A percentile compares a stretch with the other conserved stretches of the same genome.
These are phyloP conservation scores for Stenogyne calaminthoides DNA, from an alignment of 305 asterid genomes.

Conservation along the genomic window DNA sequence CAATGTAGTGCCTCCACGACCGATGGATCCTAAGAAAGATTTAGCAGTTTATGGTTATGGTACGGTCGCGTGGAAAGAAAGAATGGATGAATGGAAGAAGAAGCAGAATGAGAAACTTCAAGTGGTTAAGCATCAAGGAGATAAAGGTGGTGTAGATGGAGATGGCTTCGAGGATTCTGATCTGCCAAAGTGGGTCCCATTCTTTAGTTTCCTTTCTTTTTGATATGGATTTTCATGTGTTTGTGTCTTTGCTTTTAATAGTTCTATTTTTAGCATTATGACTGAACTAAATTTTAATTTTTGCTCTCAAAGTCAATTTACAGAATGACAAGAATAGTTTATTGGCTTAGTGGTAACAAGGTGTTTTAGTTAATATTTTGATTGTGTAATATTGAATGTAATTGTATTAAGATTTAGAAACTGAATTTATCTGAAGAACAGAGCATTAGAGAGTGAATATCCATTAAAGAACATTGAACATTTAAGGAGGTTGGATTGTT, in stretches of 20 bases:
- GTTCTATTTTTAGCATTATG: background rate
- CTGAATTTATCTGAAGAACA: too few relatives aligned
- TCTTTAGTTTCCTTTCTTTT: background rate
- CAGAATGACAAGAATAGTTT: too few relatives aligned
- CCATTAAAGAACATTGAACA: background rate
- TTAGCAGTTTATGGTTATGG: conserved; percentile 79
- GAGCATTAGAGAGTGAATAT: background rate
- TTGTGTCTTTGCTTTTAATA: background rate
- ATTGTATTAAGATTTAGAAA: background rate
- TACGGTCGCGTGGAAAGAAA: conserved; percentile 91
- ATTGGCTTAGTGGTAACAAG: too few relatives aligned
- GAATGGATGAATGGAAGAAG: conserved; percentile 86
- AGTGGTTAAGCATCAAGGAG: conserved; percentile 62
- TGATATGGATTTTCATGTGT: background rate
- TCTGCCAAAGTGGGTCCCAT: conserved; percentile 61
- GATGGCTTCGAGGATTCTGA: conserved; percentile 51
- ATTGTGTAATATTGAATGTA: background rate
- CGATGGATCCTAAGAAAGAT: conserved; percentile 84
- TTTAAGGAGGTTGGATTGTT: background rate
- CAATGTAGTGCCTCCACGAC: conserved; percentile 58
- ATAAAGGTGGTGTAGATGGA: conserved; percentile 36
- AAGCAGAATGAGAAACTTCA: conserved; percentile 64
- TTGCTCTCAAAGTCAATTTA: too few relatives aligned
- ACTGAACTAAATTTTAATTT: background rate
- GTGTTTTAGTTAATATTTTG: background rate